Conservation (phyloP, 805 yeast genomes). For the Sugiyamaella qingdaonensis region DNA sequence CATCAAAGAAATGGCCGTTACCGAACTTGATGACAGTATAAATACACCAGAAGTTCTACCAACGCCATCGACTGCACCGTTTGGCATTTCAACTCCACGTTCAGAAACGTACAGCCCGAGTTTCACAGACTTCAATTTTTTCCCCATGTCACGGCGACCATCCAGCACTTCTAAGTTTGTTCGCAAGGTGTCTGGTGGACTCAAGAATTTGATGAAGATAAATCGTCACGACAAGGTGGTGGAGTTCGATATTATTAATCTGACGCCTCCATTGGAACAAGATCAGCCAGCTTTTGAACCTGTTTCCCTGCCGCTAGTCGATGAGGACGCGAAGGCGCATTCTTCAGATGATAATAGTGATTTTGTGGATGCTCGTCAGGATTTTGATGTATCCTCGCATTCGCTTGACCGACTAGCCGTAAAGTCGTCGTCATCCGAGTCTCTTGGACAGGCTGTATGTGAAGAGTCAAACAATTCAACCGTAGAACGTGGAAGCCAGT, state of each 20-base stretch:
- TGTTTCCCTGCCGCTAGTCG: not conserved
- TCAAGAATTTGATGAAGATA: slow-evolving; percentile 6
- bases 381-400: not conserved
- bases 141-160: not conserved
- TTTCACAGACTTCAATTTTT: not conserved
- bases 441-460: slow-evolving; percentile 10
- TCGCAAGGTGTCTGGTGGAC: slow-evolving; percentile 17
- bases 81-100: not conserved
- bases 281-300: not conserved
- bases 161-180: slow-evolving; percentile 7
- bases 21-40: not conserved
- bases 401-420: not conserved
- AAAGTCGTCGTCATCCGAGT: slow-evolving; percentile 1
- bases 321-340: not conserved
- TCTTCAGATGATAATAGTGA: slow-evolving; percentile 1
- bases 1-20: not conserved
- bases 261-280: slow-evolving; percentile 7
- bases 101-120: not conserved
- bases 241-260: slow-evolving; percentile 12
- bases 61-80: slow-evolving; percentile 6
- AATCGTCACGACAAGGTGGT: slow-evolving; percentile 3
- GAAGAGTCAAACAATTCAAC: slow-evolving; percentile 15
- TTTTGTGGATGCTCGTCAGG: not conserved
- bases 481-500: slow-evolving; percentile 12
- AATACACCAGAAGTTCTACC: not conserved